These are phyloP conservation scores for Austropuccinia psidii DNA, from an alignment of 1,284 basidiomycete genomes.

Conservation along the genomic window DNA sequence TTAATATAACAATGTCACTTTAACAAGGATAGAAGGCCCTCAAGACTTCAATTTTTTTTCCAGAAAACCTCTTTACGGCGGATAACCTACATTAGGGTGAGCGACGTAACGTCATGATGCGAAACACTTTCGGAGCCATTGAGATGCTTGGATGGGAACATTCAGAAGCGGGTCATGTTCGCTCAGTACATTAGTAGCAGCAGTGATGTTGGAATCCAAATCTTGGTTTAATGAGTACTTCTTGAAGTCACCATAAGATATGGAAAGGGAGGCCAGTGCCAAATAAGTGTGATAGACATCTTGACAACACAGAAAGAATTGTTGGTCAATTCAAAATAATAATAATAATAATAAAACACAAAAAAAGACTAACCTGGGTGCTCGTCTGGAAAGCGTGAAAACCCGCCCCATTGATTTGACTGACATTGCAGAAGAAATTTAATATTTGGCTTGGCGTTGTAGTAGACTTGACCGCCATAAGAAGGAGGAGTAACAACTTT, in stretches of 20 bases:
- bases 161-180: slow-evolving; percentile 22
- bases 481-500: background rate
- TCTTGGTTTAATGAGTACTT: background rate
- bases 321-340: background rate
- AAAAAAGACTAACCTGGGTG: slow-evolving; percentile 22
- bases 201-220: background rate
- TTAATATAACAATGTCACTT: too few species aligned
- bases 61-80: too few species aligned
- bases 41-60: too few species aligned
- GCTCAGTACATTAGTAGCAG: background rate
- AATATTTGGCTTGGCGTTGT: slow-evolving; percentile 22
- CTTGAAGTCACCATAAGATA: slow-evolving; percentile 51
- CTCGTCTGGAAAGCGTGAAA: slow-evolving; percentile 19
- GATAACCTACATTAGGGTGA: too few species aligned
- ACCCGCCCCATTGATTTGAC: slow-evolving; percentile 32
- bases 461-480: background rate
- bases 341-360: background rate
- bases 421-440: slow-evolving; percentile 30
- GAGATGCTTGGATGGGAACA: background rate
- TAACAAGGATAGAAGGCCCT: too few species aligned
- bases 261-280: slow-evolving; percentile 66
- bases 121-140: slow-evolving; percentile 30
- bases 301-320: slow-evolving; percentile 51
- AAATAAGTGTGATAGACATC: slow-evolving; percentile 81
- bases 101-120: too few species aligned